These are phyloP conservation scores for Suillus decipiens DNA, from an alignment of 768 basidiomycete genomes.

Conservation along the genomic window DNA sequence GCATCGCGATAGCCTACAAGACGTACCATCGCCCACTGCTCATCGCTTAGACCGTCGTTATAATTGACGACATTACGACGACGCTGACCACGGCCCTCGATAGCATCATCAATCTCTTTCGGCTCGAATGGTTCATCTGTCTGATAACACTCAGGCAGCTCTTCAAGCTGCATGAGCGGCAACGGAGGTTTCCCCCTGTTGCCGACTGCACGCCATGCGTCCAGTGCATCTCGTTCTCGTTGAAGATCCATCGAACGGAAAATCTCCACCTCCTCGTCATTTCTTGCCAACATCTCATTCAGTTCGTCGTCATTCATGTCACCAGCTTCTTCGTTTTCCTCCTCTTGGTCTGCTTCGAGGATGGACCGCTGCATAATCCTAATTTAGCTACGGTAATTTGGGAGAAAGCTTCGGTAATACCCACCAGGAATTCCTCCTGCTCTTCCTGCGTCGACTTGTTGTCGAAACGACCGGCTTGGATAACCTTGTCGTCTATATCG, in stretches of 20 bases:
- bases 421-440: slow-evolving; percentile 90
- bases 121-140: slow-evolving; percentile 82
- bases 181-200: slow-evolving; percentile 77
- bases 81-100: slow-evolving; percentile 84
- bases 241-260: slow-evolving; percentile 85
- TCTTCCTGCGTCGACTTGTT: slow-evolving; percentile 98
- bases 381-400: slow-evolving; percentile 11
- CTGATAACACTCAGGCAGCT: slow-evolving; percentile 91
- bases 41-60: slow-evolving; percentile 91
- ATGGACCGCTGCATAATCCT: slow-evolving; percentile 69
- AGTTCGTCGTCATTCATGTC: slow-evolving; percentile 95
- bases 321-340: slow-evolving; percentile 86
- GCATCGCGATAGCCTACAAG: not conserved
- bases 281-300: slow-evolving; percentile 88
- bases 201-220: slow-evolving; percentile 71
- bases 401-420: slow-evolving; percentile 28
- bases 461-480: slow-evolving; percentile 98
- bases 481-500: slow-evolving; percentile 98
- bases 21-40: slow-evolving; percentile 85
- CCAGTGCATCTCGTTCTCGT: slow-evolving; percentile 66
- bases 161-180: slow-evolving; percentile 80
- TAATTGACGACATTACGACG: slow-evolving; percentile 85
- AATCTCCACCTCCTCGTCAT: slow-evolving; percentile 71
- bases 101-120: slow-evolving; percentile 47
- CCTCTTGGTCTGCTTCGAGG: slow-evolving; percentile 86